Percentiles rank a stretch among this genome's conserved stretches.
phyloP scores from a whole-genome alignment of 352 stramenopile genomes.

The Phytophthora citricola region DNA sequence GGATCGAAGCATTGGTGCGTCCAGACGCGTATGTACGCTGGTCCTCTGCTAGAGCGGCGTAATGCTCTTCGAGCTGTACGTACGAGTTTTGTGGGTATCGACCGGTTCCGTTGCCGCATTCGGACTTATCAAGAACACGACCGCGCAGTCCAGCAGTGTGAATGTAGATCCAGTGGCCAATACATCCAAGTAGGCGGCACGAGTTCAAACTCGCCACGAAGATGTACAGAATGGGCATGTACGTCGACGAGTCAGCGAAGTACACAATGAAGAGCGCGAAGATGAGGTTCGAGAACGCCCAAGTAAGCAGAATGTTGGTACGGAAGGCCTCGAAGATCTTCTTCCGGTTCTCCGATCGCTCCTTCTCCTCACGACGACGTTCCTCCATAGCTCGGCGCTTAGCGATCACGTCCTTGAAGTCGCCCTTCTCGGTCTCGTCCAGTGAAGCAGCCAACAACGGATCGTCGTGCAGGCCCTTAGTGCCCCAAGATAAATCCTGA shows the following conservation, averaged over 20 bases:
- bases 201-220: conserved; percentile 78
- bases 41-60: conserved; percentile 71
- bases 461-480: conserved; percentile 71
- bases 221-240: conserved; percentile 76
- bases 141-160: conserved; percentile 51
- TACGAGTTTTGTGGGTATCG: conserved; percentile 63
- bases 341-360: conserved; percentile 71
- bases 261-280: conserved; percentile 78
- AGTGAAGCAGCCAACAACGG: conserved; percentile 44
- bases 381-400: conserved; percentile 80
- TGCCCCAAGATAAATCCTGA: conserved; percentile 90
- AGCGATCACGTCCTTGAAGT: conserved; percentile 87
- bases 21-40: conserved; percentile 58
- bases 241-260: conserved; percentile 60
- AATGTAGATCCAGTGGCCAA: conserved; percentile 79
- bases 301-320: conserved; percentile 82
- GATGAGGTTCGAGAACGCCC: conserved; percentile 86
- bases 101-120: conserved; percentile 61
- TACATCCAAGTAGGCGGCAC: conserved; percentile 64
- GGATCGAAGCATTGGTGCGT: conserved; percentile 43
- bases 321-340: conserved; percentile 86
- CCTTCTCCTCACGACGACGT: conserved; percentile 61
- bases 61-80: conserved; percentile 76
- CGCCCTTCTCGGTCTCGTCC: conserved; percentile 75
- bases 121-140: conserved; percentile 57